These are phyloP conservation scores for Triticum urartu DNA, from an alignment of 176 grass and related monocot genomes.

Conservation along the genomic window DNA sequence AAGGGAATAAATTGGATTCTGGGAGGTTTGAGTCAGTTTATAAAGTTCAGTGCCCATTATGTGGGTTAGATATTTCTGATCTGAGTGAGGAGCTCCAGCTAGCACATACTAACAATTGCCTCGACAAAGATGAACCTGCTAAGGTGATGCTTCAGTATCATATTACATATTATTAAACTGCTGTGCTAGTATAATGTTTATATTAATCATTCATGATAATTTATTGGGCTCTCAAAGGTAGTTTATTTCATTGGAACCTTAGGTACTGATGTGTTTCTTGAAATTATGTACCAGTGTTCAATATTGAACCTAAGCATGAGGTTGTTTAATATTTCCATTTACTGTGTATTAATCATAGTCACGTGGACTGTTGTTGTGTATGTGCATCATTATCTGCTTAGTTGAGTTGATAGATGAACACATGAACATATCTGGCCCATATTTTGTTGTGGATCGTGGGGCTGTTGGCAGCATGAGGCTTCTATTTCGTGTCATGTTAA, in stretches of 20 bases:
- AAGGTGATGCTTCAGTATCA: conserved; percentile 51
- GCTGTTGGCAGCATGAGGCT: neutral
- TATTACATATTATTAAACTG: conserved; percentile 15
- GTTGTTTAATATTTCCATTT: neutral
- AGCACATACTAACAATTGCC: conserved; percentile 83
- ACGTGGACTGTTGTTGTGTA: neutral
- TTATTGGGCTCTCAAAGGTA: conserved; percentile 10
- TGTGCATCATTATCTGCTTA: neutral
- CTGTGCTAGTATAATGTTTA: neutral
- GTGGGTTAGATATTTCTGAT: conserved; percentile 72
- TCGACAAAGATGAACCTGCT: conserved; percentile 46
- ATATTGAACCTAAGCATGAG: neutral
- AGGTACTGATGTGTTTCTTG: neutral
- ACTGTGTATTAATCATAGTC: neutral
- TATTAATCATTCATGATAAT: conserved; percentile 4
- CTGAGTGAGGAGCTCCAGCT: conserved; percentile 48
- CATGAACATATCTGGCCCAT: neutral
- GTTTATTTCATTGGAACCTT: neutral
- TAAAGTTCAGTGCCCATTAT: conserved; percentile 74
- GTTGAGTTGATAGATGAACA: neutral
- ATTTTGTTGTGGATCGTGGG: neutral
- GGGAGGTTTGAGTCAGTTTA: conserved; percentile 10
- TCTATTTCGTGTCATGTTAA: neutral
- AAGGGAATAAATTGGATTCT: conserved; percentile 16
- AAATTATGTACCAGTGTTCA: neutral